Base-by-base conservation (phyloP, 192 early-diverging fungal genomes). In the Mortierella antarctica region DNA sequence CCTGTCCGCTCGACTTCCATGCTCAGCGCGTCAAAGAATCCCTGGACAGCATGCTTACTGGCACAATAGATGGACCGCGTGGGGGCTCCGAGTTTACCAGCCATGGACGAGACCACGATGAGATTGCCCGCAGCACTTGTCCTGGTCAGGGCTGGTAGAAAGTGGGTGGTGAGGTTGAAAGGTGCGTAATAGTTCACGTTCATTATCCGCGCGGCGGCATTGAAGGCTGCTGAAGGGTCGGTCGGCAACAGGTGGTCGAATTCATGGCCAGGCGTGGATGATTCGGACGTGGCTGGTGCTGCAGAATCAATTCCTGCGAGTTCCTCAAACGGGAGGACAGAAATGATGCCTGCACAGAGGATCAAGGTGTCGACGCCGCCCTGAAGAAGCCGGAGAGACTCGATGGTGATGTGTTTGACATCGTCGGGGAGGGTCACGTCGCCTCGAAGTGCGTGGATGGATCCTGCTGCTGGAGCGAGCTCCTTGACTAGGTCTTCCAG, bases 41-140 rank as follows among this genome's bases (percentile, higher is more conserved):
- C 95, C 39, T 91, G 89, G 5, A 94, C 82, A 0, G 95, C 95
- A 67, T 93, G 92, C 57, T 97, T 97, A 58, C 89, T 90, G 2
- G 91, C 91, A 49, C 89, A 87, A 67, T 97, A 97, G 56, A 96
- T 75, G 6, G 90, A 83, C 7, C 95, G 88, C 8, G 95, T 94
- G 7, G 94, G 94, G 40, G 93, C 91, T 6, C 90, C 91, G 5
- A 93, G 58, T 49, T 90, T 84, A 6, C 92, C 92, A 2, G 94
- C 92, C 65, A 91, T 86, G 44, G 93, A 95, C 0, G 92, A 93
- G 7, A 95, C 86, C 23, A 95, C 91, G 4, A 94, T 86, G 9
- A 95, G 83, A 69, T 89, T 88, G 21, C 84, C 74, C 23, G 62
- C 49, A 53, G 71, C 64, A 7, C 85, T 84, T 31, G 88, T 82